Evolutionary conservation across 2,329 filamentous ascomycete genomes (phyloP).

Genomic region (Colletotrichum tropicicola): DNA sequence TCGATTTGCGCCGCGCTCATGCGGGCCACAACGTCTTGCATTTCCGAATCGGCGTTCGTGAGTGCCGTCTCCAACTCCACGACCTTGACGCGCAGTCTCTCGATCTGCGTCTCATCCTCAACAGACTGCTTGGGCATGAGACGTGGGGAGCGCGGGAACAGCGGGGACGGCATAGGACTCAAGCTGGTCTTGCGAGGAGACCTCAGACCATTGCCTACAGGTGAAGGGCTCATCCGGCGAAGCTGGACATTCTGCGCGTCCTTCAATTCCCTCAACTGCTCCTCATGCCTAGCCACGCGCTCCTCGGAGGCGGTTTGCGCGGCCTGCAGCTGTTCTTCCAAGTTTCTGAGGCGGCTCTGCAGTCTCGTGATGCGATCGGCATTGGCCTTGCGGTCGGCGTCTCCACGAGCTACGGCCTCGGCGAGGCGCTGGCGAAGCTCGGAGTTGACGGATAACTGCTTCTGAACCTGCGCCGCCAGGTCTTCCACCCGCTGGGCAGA

Average conservation of each 20-base stretch:
- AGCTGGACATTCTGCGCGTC: conserved; percentile 83
- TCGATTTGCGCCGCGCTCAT: conserved; percentile 88
- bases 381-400: conserved; percentile 82
- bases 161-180: conserved; percentile 44
- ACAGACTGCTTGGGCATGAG: conserved; percentile 70
- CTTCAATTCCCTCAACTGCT: conserved; percentile 79
- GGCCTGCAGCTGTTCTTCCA: conserved; percentile 85
- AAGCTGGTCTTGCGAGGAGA: conserved; percentile 43
- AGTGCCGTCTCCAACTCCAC: conserved; percentile 83
- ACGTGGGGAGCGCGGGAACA: conserved; percentile 54
- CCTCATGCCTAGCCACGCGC: conserved; percentile 83
- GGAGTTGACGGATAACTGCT: conserved; percentile 82
- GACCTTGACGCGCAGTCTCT: conserved; percentile 80
- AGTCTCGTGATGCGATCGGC: conserved; percentile 84
- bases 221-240: conserved; percentile 70
- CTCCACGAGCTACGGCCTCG: conserved; percentile 83
- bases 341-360: conserved; percentile 79
- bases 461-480: conserved; percentile 79
- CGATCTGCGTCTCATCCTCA: conserved; percentile 77
- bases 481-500: conserved; percentile 83
- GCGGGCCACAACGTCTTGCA: conserved; percentile 81
- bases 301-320: conserved; percentile 91
- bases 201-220: conserved; percentile 37
- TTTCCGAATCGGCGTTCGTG: conserved; percentile 70
- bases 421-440: conserved; percentile 79